Base-by-base conservation (phyloP, 2,329 filamentous ascomycete genomes). In the Neonectria punicea region DNA sequence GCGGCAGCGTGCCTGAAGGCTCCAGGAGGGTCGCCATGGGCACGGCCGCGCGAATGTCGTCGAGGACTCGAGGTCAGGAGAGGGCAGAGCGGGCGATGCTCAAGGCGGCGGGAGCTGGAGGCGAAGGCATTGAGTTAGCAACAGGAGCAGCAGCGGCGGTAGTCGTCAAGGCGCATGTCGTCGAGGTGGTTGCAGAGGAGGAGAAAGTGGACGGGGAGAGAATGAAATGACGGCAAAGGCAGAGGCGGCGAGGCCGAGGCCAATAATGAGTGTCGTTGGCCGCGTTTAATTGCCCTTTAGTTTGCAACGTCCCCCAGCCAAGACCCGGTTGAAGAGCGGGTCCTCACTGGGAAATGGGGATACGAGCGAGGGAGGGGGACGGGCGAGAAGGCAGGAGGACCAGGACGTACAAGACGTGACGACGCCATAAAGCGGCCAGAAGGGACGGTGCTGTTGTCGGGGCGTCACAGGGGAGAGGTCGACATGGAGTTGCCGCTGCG, bases 1-100 rank as follows among this genome's bases (percentile, higher is more conserved):
- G 73, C 59, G 71, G 64, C 68, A 75, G 67, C 72, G 73, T 70
- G 63, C 65, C 61, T 64, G 66, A 72, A 69, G 66, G 61, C 63
- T 73, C 71, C 70, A 74, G 43, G 43, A 64, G 67, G 70, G 66
- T 71, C 60, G 73, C 74, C 74, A 75, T 74, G 64, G 65, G 69
- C 72, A 70, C 66, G 70, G 65, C 66, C 69, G 60, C 65, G 67
- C 28, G 51, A 46, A 55, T 56, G 54, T 61, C 46, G 62, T 62
- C 58, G 39, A 55, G 34, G 66, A 68, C 68, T 62, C 58, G 39
- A 49, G 34, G 66, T 70, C 68, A 71, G 66, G 69, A 72, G 68
- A 72, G 61, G 57, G 60, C 50, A 65, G 70, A 74, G 72, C 72
- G 47, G 63, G 67, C 60, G 62, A 65, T 70, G 72, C 72, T 74